Conservation (phyloP, 352 stramenopile genomes). For the Globisporangium irregulare region DNA sequence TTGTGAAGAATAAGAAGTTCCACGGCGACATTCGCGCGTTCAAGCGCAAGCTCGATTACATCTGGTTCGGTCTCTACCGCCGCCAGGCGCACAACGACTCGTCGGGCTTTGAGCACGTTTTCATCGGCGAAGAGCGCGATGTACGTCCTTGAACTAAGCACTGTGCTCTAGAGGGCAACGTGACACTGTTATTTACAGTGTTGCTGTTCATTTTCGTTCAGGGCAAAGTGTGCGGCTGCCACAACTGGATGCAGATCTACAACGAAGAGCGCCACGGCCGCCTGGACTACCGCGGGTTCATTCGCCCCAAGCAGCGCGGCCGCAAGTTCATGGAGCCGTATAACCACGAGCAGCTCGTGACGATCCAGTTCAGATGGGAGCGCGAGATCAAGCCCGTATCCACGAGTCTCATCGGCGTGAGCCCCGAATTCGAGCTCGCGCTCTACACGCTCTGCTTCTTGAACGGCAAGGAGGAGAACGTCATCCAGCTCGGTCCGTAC, state of each 20-base stretch:
- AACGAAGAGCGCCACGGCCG: constrained; percentile 91
- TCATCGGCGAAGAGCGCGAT: constrained; percentile 94
- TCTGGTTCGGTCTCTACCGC: constrained; percentile 95
- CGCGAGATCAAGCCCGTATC: constrained; percentile 88
- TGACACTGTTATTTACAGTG: not conserved
- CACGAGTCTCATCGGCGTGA: constrained; percentile 93
- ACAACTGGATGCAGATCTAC: constrained; percentile 98
- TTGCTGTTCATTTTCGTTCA: constrained; percentile 15
- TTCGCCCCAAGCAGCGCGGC: constrained; percentile 83
- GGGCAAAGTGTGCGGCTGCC: constrained; percentile 90
- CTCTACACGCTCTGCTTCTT: constrained; percentile 96
- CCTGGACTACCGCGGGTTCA: constrained; percentile 94
- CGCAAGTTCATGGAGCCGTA: constrained; percentile 62
- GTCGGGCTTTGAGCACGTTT: constrained; percentile 96
- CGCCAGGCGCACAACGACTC: constrained; percentile 87
- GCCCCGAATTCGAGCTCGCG: constrained; percentile 95
- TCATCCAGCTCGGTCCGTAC: constrained; percentile 84
- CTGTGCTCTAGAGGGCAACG: not conserved
- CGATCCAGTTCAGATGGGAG: constrained; percentile 93
- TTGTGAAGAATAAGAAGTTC: constrained; percentile 87
- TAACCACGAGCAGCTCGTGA: constrained; percentile 92
- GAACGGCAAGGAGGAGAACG: constrained; percentile 85
- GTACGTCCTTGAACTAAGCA: constrained; percentile 32
- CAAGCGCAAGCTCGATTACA: constrained; percentile 91
- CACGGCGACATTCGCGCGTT: constrained; percentile 66